A percentile compares a stretch with the other conserved stretches of the same genome.
Evolutionary conservation across 805 yeast species (phyloP).

Genomic region (Barnettozyma californica): DNA sequence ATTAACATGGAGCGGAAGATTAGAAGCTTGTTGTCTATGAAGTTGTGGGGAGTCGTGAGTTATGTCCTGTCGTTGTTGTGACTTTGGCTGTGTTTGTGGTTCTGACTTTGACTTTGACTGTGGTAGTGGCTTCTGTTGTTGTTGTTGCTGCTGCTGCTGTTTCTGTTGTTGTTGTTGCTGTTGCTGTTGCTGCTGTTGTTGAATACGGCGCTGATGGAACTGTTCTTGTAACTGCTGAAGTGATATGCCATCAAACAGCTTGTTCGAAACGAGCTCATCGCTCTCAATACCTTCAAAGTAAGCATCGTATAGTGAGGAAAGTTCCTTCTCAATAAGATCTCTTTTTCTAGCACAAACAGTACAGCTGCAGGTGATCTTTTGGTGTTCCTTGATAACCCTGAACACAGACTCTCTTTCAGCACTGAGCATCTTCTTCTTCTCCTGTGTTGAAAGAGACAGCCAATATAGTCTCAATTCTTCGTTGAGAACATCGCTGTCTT

Average conservation of each 20-base stretch:
- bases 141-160: not conserved
- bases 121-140: not conserved
- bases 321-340: slow-evolving; percentile 65
- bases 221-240: slow-evolving; percentile 7
- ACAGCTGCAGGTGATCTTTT: slow-evolving; percentile 59
- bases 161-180: slow-evolving; percentile 8
- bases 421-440: slow-evolving; percentile 54
- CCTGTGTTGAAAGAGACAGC: slow-evolving; percentile 56
- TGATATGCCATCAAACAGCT: slow-evolving; percentile 13
- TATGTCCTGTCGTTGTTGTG: not conserved
- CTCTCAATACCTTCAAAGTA: slow-evolving; percentile 41
- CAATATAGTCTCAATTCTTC: slow-evolving; percentile 41
- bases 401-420: slow-evolving; percentile 68
- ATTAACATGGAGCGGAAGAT: not conserved
- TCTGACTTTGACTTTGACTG: not conserved
- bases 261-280: slow-evolving; percentile 8
- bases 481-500: slow-evolving; percentile 18
- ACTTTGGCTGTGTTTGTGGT: not conserved
- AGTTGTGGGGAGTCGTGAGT: not conserved
- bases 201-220: not conserved
- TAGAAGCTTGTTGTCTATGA: not conserved
- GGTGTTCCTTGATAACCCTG: slow-evolving; percentile 56
- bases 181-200: slow-evolving; percentile 4
- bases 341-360: slow-evolving; percentile 73
- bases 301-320: slow-evolving; percentile 66